Conservation (phyloP, 805 yeast species). For the Yamadazyma takamatsuzukensis region DNA sequence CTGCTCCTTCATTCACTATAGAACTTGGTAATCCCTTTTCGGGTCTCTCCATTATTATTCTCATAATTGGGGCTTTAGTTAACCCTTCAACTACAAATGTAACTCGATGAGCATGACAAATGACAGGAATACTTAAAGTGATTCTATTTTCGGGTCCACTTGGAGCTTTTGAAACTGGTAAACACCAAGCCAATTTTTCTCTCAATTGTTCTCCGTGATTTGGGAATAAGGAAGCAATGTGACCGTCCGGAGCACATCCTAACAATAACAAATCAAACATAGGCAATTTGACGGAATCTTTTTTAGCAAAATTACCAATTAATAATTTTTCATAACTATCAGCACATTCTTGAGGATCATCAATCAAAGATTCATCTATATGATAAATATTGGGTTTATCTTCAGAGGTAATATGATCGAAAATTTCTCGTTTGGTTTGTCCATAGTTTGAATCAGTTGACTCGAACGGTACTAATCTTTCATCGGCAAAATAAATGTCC, state of each 20-base stretch:
- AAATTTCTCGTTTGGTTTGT: constrained; percentile 75
- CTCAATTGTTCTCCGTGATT: constrained; percentile 78
- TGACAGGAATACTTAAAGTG: constrained; percentile 80
- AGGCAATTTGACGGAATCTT: constrained; percentile 93
- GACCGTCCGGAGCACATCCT: constrained; percentile 99
- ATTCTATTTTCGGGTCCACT: constrained; percentile 64
- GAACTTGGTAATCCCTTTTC: constrained; percentile 94
- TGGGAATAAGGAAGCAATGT: constrained; percentile 94
- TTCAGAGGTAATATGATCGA: constrained; percentile 60
- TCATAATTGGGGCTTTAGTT: constrained; percentile 88
- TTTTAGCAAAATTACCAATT: constrained; percentile 88
- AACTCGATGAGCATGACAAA: constrained; percentile 88
- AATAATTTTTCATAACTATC: constrained; percentile 85
- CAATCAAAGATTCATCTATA: constrained; percentile 70
- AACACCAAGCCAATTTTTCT: constrained; percentile 92
- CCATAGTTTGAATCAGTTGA: constrained; percentile 86
- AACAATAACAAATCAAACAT: constrained; percentile 86
- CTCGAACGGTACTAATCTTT: constrained; percentile 85
- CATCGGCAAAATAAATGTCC: constrained; percentile 97
- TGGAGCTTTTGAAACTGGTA: constrained; percentile 90
- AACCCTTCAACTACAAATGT: constrained; percentile 96
- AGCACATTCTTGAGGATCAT: constrained; percentile 89
- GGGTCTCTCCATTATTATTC: constrained; percentile 92
- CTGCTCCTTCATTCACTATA: constrained; percentile 93
- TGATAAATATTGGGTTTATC: constrained; percentile 72